A percentile compares a stretch with the other conserved stretches of the same genome.
Evolutionary conservation across 352 stramenopile species (phyloP).

Genomic region (Pythium coloratum): DNA sequence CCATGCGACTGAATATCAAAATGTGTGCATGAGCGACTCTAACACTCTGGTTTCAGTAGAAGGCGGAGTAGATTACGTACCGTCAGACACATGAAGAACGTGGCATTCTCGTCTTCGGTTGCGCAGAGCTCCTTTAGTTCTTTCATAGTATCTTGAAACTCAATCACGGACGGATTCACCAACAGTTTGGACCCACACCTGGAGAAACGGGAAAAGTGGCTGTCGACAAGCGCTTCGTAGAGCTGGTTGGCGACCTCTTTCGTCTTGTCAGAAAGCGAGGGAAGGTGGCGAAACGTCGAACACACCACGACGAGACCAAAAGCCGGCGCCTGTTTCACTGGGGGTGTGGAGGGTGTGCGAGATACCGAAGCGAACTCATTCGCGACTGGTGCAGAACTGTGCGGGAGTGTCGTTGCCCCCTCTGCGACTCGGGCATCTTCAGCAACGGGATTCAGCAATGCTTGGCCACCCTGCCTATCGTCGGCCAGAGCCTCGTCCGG

Average conservation of each 20-base stretch:
- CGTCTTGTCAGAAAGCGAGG: conserved; percentile 46
- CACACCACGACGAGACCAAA: conserved; percentile 59
- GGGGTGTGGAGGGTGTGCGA: neutral
- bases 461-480: no score
- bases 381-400: neutral
- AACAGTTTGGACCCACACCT: conserved; percentile 55
- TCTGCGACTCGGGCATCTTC: no score
- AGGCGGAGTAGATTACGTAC: conserved; percentile 26
- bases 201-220: conserved; percentile 52
- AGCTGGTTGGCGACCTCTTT: conserved; percentile 57
- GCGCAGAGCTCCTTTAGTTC: conserved; percentile 48
- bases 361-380: neutral
- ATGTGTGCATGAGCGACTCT: neutral
- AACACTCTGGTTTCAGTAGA: neutral
- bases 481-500: no score
- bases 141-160: conserved; percentile 77
- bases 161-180: conserved; percentile 80
- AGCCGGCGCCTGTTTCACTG: neutral
- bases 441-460: no score
- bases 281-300: conserved; percentile 58
- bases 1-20: conserved; percentile 49
- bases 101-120: conserved; percentile 32
- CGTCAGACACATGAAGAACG: conserved; percentile 67
- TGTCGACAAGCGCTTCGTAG: conserved; percentile 54
- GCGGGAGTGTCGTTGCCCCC: no score